These are phyloP conservation scores for Lactifluus pinguis DNA, from an alignment of 768 basidiomycete genomes.

Conservation along the genomic window DNA sequence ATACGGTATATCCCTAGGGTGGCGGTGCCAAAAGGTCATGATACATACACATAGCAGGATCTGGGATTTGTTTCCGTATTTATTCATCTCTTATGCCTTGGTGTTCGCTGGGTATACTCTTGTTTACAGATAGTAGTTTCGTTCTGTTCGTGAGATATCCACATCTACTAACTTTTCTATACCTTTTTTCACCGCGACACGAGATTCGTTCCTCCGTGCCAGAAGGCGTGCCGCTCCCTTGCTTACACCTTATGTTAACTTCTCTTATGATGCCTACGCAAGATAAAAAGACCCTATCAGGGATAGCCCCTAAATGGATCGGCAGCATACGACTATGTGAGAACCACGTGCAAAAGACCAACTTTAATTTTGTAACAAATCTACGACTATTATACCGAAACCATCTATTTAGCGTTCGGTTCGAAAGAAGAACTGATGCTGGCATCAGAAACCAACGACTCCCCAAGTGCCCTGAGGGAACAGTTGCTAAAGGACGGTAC, in stretches of 20 bases:
- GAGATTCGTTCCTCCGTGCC: background rate
- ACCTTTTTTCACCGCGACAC: background rate
- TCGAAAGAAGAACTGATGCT: background rate
- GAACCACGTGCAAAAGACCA: background rate
- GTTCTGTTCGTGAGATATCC: background rate
- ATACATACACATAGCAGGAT: background rate
- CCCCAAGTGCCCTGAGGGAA: slow-evolving; percentile 11
- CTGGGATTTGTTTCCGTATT: background rate
- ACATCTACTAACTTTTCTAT: background rate
- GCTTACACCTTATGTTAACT: background rate
- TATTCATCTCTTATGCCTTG: slow-evolving; percentile 11
- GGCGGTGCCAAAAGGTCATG: slow-evolving; percentile 9
- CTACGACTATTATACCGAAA: too few relatives aligned
- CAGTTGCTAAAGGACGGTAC: background rate
- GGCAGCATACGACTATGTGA: background rate
- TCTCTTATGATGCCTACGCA: background rate
- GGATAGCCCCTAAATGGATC: background rate
- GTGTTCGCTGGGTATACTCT: background rate
- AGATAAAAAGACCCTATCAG: background rate
- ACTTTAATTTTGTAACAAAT: background rate
- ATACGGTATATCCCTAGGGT: background rate
- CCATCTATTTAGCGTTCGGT: too few relatives aligned
- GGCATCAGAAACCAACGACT: slow-evolving; percentile 8
- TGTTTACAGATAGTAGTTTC: background rate
- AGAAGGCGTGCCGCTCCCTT: background rate